phyloP scores from a whole-genome alignment of 495 filamentous ascomycete genomes.

The Xylona heveae region DNA sequence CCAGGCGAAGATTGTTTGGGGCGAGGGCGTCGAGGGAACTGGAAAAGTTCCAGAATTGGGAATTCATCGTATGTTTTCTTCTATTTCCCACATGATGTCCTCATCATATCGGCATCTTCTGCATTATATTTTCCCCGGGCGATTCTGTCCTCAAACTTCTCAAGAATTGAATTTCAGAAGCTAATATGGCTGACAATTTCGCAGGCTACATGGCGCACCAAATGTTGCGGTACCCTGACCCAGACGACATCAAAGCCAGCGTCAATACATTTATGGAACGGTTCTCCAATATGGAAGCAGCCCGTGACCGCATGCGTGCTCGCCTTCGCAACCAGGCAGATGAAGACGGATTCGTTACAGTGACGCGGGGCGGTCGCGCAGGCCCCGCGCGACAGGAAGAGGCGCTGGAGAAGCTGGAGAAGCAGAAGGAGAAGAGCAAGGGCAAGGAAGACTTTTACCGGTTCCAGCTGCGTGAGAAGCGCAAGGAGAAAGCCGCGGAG shows the following conservation, averaged over 20 bases:
- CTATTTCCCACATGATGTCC: constrained; percentile 3
- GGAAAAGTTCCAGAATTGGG: constrained; percentile 35
- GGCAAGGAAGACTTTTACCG: constrained; percentile 61
- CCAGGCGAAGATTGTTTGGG: constrained; percentile 32
- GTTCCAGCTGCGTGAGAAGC: constrained; percentile 78
- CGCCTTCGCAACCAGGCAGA: constrained; percentile 56
- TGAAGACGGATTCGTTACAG: constrained; percentile 88
- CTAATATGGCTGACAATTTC: too few relatives aligned
- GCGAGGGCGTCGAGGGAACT: constrained; percentile 33
- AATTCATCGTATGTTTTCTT: constrained; percentile 18
- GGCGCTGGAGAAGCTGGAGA: constrained; percentile 45
- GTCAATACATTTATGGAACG: constrained; percentile 67
- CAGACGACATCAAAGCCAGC: constrained; percentile 35
- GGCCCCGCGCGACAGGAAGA: constrained; percentile 58
- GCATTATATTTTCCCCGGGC: too few relatives aligned
- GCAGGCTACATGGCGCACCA: constrained; percentile 43
- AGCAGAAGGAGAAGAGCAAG: constrained; percentile 48
- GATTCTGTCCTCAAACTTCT: too few relatives aligned
- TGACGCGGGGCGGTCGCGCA: constrained; percentile 50
- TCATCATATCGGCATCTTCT: constrained; percentile 1
- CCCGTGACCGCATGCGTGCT: constrained; percentile 37
- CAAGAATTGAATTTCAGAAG: too few relatives aligned
- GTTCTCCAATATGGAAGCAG: constrained; percentile 45
- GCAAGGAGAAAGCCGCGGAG: constrained; percentile 58
- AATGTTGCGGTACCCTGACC: constrained; percentile 43